These are phyloP conservation scores for Phialophora chinensis DNA, from an alignment of 2,329 filamentous ascomycete species.

Conservation along the genomic window DNA sequence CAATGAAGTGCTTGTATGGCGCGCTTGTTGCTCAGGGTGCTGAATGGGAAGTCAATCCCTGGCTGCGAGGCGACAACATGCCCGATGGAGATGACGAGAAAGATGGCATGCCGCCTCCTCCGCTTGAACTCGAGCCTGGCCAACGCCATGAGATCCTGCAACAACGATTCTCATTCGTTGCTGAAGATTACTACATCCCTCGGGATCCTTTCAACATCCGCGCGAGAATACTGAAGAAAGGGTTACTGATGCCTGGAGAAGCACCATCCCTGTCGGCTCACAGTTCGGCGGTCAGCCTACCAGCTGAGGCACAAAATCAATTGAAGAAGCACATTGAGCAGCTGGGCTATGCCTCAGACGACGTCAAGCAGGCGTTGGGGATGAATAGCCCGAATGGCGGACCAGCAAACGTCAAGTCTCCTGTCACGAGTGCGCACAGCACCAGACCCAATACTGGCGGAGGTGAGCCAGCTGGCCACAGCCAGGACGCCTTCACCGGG, in stretches of 20 bases:
- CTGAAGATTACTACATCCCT: constrained; percentile 77
- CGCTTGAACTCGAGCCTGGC: constrained; percentile 44
- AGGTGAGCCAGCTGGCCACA: constrained; percentile 27
- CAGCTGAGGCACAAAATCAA: constrained; percentile 41
- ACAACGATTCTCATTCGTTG: constrained; percentile 52
- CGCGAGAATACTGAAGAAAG: constrained; percentile 84
- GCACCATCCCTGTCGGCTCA: constrained; percentile 58
- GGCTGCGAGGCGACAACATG: constrained; percentile 26
- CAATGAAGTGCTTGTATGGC: constrained; percentile 93
- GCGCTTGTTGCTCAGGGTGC: constrained; percentile 86
- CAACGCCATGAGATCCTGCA: constrained; percentile 47
- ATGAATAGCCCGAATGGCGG: constrained; percentile 30
- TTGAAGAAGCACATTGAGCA: constrained; percentile 41
- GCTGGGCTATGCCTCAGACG: constrained; percentile 38
- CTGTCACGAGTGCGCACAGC: constrained; percentile 27
- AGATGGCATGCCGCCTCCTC: constrained; percentile 41
- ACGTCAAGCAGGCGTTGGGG: constrained; percentile 37
- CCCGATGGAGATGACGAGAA: constrained; percentile 37
- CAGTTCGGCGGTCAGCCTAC: constrained; percentile 47
- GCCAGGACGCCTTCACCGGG: constrained; percentile 41
- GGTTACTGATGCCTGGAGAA: constrained; percentile 65
- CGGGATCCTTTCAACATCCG: constrained; percentile 95
- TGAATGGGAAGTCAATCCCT: constrained; percentile 69
- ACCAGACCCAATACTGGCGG: constrained; percentile 31
- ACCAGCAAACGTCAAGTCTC: constrained; percentile 25